phyloP scores from a whole-genome alignment of 164 flowering plant genomes.

The Vitis cinerea region DNA sequence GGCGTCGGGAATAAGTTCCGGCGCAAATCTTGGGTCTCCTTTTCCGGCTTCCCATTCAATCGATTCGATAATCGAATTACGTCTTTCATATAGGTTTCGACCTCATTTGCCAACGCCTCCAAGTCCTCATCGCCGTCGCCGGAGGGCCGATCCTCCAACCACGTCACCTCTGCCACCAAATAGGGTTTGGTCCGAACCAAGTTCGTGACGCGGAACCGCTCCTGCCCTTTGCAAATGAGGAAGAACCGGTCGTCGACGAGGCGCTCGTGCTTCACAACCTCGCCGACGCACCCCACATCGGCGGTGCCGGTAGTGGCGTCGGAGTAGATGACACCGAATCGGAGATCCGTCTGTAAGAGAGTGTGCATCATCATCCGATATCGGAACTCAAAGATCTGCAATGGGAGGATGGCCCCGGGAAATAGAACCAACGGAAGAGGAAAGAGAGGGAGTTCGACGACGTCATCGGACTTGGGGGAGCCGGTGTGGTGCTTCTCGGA shows the following conservation, averaged over 20 bases:
- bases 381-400: conserved; percentile 93
- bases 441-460: conserved; percentile 85
- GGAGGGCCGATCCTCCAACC: conserved; percentile 92
- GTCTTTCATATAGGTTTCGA: conserved; percentile 86
- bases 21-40: conserved; percentile 74
- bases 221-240: conserved; percentile 94
- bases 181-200: conserved; percentile 82
- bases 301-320: conserved; percentile 73
- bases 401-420: conserved; percentile 91
- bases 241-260: conserved; percentile 95
- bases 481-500: conserved; percentile 62
- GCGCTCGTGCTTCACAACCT: conserved; percentile 89
- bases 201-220: conserved; percentile 69
- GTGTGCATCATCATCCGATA: conserved; percentile 99
- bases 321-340: conserved; percentile 87
- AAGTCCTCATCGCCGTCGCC: conserved; percentile 55
- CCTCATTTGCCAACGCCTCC: conserved; percentile 66
- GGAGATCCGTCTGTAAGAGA: conserved; percentile 88
- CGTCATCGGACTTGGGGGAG: conserved; percentile 55
- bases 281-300: conserved; percentile 95
- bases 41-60: conserved; percentile 87
- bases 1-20: conserved; percentile 89
- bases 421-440: conserved; percentile 94
- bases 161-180: conserved; percentile 74
- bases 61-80: conserved; percentile 86